Base-by-base conservation (phyloP, 2,329 filamentous ascomycete genomes). In the Aspergillus quadricinctus region DNA sequence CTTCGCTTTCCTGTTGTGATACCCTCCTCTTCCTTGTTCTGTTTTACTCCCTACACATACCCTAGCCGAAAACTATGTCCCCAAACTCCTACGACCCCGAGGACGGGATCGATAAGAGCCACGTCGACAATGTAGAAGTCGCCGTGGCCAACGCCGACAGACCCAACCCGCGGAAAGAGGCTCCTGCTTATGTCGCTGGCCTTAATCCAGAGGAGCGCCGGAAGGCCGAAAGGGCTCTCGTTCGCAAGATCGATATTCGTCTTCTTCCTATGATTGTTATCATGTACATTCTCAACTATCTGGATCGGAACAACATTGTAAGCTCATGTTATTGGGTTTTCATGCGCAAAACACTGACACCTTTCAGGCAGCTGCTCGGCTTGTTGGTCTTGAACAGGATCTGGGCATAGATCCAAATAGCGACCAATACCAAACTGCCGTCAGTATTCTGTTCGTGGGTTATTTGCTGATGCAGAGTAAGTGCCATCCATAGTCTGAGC, bases 231-330 rank as follows among this genome's bases (percentile, higher is more conserved):
- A 77, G 73, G 56, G 80, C 77, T 37, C 74, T 92, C 64, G 81
- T 85, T 70, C 81, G 85, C 63, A 92, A 90, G 75, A 85, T 92
- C 54, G 89, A 92, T 67, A 64, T 80, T 21, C 81, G 88, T 52
- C 57, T 91, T 70, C 76, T 90, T 64, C 87, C 87, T 0, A 85
- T 86, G 73, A 77, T 91, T 56, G 83, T 91, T 49, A 70, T 90
- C 61, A 88, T 91, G 76, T 91, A 90, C 66, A 89, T 91, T 69
- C 79, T 88, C 75, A 90, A 91, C 73, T 91, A 89, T 70, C 72
- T 88, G 11, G 83, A 86, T 61, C 75, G 80, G 45, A 84, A 84
- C 64, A 84, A 84, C 55, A 83, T 85, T 54, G 82, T 82, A 2
- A 75, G 63, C 59, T 59, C 28, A 21, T 7, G 17, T 27, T 23